phyloP scores from a whole-genome alignment of 2,329 filamentous ascomycete species.

The Alternaria tenuissima region DNA sequence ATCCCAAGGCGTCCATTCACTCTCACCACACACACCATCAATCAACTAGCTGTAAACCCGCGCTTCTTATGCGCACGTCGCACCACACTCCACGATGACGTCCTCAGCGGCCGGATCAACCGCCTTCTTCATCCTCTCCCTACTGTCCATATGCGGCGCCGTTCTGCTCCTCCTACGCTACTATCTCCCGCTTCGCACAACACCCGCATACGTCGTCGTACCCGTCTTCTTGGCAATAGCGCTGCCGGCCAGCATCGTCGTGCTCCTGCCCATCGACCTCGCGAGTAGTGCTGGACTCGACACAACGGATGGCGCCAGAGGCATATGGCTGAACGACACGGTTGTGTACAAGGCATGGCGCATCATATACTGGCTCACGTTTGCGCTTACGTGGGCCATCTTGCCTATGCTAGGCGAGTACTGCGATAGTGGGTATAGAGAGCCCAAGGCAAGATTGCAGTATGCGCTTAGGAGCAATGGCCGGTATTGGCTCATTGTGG shows the following conservation, averaged over 20 bases:
- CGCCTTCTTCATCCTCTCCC: slow-evolving; percentile 76
- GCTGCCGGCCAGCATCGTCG: slow-evolving; percentile 86
- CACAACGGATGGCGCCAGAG: slow-evolving; percentile 70
- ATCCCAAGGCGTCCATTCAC: slow-evolving; percentile 5
- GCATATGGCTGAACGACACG: slow-evolving; percentile 84
- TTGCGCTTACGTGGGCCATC: slow-evolving; percentile 92
- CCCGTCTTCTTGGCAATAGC: slow-evolving; percentile 97
- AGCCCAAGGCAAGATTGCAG: slow-evolving; percentile 78
- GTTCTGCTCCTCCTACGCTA: slow-evolving; percentile 87
- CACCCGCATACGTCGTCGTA: slow-evolving; percentile 86
- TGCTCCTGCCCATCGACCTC: slow-evolving; percentile 94
- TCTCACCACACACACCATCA: slow-evolving; percentile 11
- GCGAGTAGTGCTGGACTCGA: slow-evolving; percentile 82
- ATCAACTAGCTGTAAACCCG: slow-evolving; percentile 4
- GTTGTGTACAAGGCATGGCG: slow-evolving; percentile 89
- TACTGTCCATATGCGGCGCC: slow-evolving; percentile 75
- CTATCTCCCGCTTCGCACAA: slow-evolving; percentile 89
- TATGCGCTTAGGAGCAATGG: slow-evolving; percentile 90
- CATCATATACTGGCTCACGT: slow-evolving; percentile 97
- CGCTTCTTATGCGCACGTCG: slow-evolving; percentile 26
- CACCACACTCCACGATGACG: slow-evolving; percentile 45
- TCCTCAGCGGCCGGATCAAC: slow-evolving; percentile 77
- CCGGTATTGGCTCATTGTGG: slow-evolving; percentile 83
- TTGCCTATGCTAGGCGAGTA: slow-evolving; percentile 94
- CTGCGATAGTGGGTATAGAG: slow-evolving; percentile 90